Percentiles rank a stretch among this genome's conserved stretches.
Conservation (phyloP, 495 filamentous ascomycete species). For the Penicillium ochrochloron region DNA sequence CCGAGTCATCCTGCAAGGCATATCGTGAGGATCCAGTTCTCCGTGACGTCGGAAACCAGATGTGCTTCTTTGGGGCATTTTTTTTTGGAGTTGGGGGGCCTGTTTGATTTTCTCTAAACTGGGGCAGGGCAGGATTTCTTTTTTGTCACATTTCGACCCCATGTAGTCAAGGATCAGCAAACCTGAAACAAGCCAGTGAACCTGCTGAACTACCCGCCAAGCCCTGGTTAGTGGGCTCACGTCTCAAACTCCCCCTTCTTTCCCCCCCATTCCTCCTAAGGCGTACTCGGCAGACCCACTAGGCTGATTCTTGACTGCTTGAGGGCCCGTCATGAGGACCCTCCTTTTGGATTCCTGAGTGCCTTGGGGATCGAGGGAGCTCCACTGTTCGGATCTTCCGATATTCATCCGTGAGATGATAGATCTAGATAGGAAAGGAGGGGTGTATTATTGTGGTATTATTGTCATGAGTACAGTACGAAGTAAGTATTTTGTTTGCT, state of each 20-base stretch:
- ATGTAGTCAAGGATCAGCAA: conserved; percentile 27
- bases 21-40: conserved; percentile 3
- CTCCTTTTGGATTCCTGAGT: neutral
- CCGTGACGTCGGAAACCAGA: neutral
- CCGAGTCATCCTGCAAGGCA: conserved; percentile 2
- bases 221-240: conserved; percentile 7
- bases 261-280: conserved; percentile 7
- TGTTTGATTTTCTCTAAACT: too few species aligned
- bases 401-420: neutral
- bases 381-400: conserved; percentile 11
- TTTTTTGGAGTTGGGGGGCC: neutral
- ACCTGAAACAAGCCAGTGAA: conserved; percentile 27
- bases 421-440: neutral
- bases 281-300: conserved; percentile 25
- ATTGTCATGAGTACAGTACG: neutral
- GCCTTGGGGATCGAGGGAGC: neutral
- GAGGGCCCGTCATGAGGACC: neutral
- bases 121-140: neutral
- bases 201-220: conserved; percentile 16
- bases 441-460: neutral
- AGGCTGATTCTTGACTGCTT: conserved; percentile 20
- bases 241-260: neutral
- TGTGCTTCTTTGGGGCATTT: neutral
- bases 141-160: neutral
- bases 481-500: neutral